Evolutionary conservation across 78 protist genomes (phyloP), one percentile per base, ranked within the genome.

Genomic region (Blattamonas nauphoetae): DNA sequence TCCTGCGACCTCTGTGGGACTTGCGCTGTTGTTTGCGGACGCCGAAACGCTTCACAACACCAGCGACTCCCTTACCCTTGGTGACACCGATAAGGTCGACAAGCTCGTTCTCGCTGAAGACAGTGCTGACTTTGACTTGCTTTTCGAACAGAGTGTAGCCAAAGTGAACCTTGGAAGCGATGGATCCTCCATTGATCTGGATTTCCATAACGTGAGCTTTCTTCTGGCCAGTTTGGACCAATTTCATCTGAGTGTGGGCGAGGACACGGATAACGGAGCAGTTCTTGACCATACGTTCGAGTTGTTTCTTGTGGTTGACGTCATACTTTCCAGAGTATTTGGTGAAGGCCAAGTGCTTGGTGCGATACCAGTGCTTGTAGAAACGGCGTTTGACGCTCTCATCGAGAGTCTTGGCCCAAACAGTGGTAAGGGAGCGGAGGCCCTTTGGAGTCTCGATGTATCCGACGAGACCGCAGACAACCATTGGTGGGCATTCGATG

Each of bases 121-220:
- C 96, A 42, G 45, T 55, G 77, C 78, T 90, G 89, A 97, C 96
- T 33, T 91, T 43, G 89, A 99, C 90, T 87, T 90, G 78, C 96
- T 98, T 91, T 95, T 98, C 99, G 88, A 99, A 92, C 85, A 91
- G 88, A 36, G 11, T 35, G n/a, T 33, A 34, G 44, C 94, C 99
- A 85, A 93, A 98, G 89, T 92, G 91, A 42, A 99, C 95, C 96
- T 99, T 99, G 86, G 94, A 96, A 45, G 85, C 95, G 64, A 93
- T 43, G 45, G 93, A 45, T 84, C 99, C 99, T 41, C 99, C 99
- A 96, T 99, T 99, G 91, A 98, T 45, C 93, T 99, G 99, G 94
- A 99, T 96, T 94, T 99, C 99, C 89, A 96, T 88, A 63, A 99
- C 85, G 96, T 98, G 97, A 4, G 99, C 98, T 93, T 94, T 96